Base-by-base conservation (phyloP, 1,139 yeast genomes). In the Yamadazyma siamensis region DNA sequence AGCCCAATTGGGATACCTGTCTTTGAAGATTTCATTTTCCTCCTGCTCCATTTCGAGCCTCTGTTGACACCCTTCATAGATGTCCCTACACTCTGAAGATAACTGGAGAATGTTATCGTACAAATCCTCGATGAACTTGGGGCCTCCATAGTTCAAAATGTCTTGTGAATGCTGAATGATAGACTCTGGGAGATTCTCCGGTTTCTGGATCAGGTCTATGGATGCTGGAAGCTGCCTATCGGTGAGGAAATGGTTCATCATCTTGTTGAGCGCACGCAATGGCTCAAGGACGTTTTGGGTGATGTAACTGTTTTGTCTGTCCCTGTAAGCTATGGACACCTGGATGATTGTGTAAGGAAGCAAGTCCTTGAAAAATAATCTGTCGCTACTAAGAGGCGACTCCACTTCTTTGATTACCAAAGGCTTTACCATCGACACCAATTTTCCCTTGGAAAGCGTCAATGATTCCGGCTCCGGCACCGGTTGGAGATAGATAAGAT, bases 341-440 rank as follows among this genome's bases (percentile, higher is more conserved):
- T 82, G 85, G 30, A 85, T 71, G 2, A 86, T 72, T 6, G 71
- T 59, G 40, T 74, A 75, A 0, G 96, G 95, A 3, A 86, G 49
- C 12, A 88, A 59, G 13, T 74, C 75, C 7, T 58, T 59, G 45
- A 87, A 83, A 5, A 80, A 51, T 1, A 52, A 44, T 15, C 49
- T 34, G 8, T 56, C 56, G 25, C 42, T 38, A 1, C 36, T 23
- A 4, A 33, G 18, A 8, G 47, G 46, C 21, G 27, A 30, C 6
- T 29, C 11, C 3, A 70, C 61, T 6, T 41, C 50, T 1, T 57
- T 61, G 0, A 75, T 67, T 1, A 58, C 44, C 5, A 67, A 41
- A 0, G 79, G 62, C 32, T 74, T 74, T 1, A 81, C 86, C 68
- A 83, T 75, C 6, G 71, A 53, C 0, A 76, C 79, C 1, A 75